Base-by-base conservation (phyloP, 257 asterid genomes). In the Anisodus tanguticus region DNA sequence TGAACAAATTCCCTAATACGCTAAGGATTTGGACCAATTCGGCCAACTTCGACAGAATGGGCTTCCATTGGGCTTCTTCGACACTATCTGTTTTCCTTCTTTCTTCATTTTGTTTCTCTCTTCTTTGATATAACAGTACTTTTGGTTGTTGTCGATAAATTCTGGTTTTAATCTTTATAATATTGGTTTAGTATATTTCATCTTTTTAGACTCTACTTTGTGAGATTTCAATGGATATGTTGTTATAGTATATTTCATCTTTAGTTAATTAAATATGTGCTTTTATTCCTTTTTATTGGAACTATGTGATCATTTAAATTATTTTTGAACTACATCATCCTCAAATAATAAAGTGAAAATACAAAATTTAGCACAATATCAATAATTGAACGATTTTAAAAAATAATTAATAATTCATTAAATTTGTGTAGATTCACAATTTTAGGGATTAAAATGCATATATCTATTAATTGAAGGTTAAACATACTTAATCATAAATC, bases 51-150 rank as follows among this genome's bases (percentile, higher is more conserved):
- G 19, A 5, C 59, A 41, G 10, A 72, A 72, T 72, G 80, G 80
- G 80, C 53, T 70, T 16, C 35, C 37, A 72, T 45, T 72, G 80
- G 80, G 80, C 53, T 70, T 16, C 35, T 69, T 41, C 5, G 35
- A 39, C 1, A 64, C 43, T 26, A 5, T 26, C 2, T 8, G 4
- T 9, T 1, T 43, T 41, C 37, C 37, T 62, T 10, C 31, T 62
- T 62, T 62, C 68, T 62, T 62, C 9, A n/a, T 19, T 19, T 62
- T 19, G 35, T 62, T 8, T 9, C 68, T 59, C 68, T 19, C 3
- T 4, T 59, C 9, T n/a, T 31, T 31, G 35, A 31, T 31, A 31
- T 8, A 3, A 58, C 2, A 4, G 19, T 6, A 58, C 19, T 58
- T 55, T 51, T 51, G 13, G 9, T 13, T 9, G 4, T 63, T 39